phyloP scores from a whole-genome alignment of 345 rosid species.

The Adansonia digitata region DNA sequence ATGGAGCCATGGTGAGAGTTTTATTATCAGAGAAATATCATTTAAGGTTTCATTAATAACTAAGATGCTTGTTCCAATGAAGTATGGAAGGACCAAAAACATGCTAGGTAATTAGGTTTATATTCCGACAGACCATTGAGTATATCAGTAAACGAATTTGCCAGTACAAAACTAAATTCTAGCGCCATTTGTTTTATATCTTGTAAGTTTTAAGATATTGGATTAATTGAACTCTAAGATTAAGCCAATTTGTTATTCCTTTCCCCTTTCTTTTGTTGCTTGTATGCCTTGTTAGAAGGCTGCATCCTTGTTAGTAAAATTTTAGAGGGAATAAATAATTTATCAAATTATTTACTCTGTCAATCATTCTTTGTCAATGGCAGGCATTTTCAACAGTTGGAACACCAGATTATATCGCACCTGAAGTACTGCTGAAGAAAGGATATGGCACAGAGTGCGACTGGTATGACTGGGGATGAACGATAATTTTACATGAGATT shows the following conservation, averaged over 20 bases:
- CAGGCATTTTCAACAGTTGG: constrained; percentile 95
- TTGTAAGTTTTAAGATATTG: not conserved
- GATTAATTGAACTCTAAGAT: not conserved
- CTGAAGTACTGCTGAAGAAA: constrained; percentile 88
- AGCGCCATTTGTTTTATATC: not conserved
- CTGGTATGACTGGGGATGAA: constrained; percentile 47
- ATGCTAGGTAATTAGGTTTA: not conserved
- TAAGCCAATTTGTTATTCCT: not conserved
- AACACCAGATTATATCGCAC: constrained; percentile 96
- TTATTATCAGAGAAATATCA: not conserved
- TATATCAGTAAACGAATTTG: not conserved
- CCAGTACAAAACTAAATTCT: not conserved
- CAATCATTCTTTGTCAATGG: constrained; percentile 13
- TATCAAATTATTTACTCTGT: not conserved
- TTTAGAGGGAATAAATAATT: not conserved
- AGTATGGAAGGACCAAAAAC: not conserved
- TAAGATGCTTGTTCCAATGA: not conserved
- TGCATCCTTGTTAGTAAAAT: not conserved
- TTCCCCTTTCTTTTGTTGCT: not conserved
- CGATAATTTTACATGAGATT: not conserved
- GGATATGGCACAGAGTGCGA: constrained; percentile 95
- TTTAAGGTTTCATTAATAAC: constrained; percentile 4
- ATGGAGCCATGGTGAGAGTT: not conserved
- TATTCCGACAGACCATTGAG: not conserved
- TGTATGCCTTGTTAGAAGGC: not conserved